Evolutionary conservation across 306 rosid species (phyloP).

Genomic region (Alnus rubra): DNA sequence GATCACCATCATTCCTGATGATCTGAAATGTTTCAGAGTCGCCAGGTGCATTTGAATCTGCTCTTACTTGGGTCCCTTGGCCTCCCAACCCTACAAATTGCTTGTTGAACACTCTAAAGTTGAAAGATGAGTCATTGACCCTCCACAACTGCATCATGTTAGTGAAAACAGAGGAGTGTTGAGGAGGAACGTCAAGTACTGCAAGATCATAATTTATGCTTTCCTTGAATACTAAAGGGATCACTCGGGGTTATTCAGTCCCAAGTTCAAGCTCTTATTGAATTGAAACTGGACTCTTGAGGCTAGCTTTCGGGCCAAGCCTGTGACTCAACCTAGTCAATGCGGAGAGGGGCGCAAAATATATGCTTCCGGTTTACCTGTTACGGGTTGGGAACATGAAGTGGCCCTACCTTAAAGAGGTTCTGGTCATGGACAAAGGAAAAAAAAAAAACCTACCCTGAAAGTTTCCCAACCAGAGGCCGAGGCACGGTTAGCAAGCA

Average conservation of each 20-base stretch:
- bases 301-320: too few relatives aligned
- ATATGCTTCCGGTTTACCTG: too few relatives aligned
- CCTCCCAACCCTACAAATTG: conserved; percentile 46
- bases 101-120: conserved; percentile 55
- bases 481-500: conserved; percentile 49
- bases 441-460: conserved; percentile 35
- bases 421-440: too few relatives aligned
- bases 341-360: too few relatives aligned
- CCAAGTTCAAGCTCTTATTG: too few relatives aligned
- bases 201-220: background rate
- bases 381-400: too few relatives aligned
- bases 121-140: conserved; percentile 49
- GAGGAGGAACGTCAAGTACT: background rate
- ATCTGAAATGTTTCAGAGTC: conserved; percentile 53
- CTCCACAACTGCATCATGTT: conserved; percentile 56
- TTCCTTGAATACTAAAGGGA: background rate
- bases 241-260: too few relatives aligned
- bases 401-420: too few relatives aligned
- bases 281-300: too few relatives aligned
- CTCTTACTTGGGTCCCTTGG: conserved; percentile 33
- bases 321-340: too few relatives aligned
- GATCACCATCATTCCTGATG: conserved; percentile 44
- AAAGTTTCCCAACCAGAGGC: conserved; percentile 67
- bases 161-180: background rate
- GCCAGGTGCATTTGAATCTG: conserved; percentile 35